Conservation (phyloP, 257 asterid genomes). For the Nicotiana noctiflora region DNA sequence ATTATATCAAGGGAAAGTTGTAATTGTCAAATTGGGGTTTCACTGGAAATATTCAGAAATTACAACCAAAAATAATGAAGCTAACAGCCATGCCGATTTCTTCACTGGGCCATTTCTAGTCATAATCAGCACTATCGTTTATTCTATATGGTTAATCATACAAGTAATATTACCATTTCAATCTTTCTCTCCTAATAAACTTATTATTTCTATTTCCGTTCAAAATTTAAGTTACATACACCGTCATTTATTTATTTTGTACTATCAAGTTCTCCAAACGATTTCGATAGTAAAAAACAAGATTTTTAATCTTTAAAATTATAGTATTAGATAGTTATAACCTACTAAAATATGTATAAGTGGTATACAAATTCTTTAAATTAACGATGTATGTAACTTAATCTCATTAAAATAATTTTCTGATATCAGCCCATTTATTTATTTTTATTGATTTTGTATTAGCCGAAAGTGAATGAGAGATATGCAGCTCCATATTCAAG, state of each 20-base stretch:
- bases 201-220: not conserved
- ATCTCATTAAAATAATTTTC: not conserved
- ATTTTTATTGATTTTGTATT: not conserved
- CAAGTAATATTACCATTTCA: constrained; percentile 37
- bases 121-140: constrained; percentile 55
- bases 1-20: constrained; percentile 44
- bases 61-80: constrained; percentile 17
- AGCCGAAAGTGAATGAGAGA: constrained; percentile 52
- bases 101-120: constrained; percentile 64
- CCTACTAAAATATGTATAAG: too few relatives aligned
- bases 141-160: constrained; percentile 72
- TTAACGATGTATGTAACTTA: not conserved
- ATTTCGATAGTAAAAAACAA: too few relatives aligned
- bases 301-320: too few relatives aligned
- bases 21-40: constrained; percentile 44
- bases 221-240: not conserved
- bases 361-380: too few relatives aligned
- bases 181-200: too few relatives aligned
- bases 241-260: not conserved
- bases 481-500: constrained; percentile 72
- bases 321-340: too few relatives aligned
- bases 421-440: not conserved
- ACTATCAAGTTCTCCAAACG: not conserved
- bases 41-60: constrained; percentile 60
- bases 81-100: constrained; percentile 32